Percentiles rank a stretch among this genome's conserved stretches.
These are phyloP conservation scores for Baudoinia panamericana DNA, from an alignment of 495 filamentous ascomycete species.

Conservation along the genomic window DNA sequence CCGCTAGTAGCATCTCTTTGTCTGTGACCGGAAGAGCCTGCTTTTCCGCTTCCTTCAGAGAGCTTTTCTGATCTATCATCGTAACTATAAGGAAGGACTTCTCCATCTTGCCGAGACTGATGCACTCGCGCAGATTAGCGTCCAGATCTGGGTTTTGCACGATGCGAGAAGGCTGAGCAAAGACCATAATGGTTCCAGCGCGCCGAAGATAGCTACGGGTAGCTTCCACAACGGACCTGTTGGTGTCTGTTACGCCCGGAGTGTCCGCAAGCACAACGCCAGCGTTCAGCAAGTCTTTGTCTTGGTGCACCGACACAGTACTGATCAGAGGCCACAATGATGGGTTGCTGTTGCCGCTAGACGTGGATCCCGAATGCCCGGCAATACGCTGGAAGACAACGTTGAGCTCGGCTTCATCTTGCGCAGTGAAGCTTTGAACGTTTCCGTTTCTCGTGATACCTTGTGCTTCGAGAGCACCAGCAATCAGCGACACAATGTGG, in stretches of 20 bases:
- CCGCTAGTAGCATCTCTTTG: background rate
- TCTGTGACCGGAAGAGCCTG: conserved; percentile 1
- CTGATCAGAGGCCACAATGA: conserved; percentile 6
- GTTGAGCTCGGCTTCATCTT: too few species aligned
- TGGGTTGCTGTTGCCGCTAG: too few species aligned
- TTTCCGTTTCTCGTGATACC: too few species aligned
- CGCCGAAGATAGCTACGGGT: conserved; percentile 1
- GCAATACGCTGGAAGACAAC: too few species aligned
- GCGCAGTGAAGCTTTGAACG: too few species aligned
- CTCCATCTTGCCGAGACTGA: background rate
- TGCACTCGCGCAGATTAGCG: background rate
- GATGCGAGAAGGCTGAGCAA: background rate
- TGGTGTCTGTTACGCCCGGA: conserved; percentile 5
- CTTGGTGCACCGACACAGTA: background rate
- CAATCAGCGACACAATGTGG: too few species aligned
- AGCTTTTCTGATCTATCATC: background rate
- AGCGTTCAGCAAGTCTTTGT: background rate
- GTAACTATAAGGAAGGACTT: conserved; percentile 4
- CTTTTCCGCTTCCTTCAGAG: background rate
- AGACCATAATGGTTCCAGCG: conserved; percentile 4
- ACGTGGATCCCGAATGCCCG: too few species aligned
- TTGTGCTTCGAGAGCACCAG: too few species aligned
- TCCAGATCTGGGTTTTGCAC: background rate
- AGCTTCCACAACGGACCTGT: conserved; percentile 1
- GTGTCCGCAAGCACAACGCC: conserved; percentile 8